Evolutionary conservation across 768 basidiomycete genomes (phyloP).

Genomic region (Pleurotus pulmonarius): DNA sequence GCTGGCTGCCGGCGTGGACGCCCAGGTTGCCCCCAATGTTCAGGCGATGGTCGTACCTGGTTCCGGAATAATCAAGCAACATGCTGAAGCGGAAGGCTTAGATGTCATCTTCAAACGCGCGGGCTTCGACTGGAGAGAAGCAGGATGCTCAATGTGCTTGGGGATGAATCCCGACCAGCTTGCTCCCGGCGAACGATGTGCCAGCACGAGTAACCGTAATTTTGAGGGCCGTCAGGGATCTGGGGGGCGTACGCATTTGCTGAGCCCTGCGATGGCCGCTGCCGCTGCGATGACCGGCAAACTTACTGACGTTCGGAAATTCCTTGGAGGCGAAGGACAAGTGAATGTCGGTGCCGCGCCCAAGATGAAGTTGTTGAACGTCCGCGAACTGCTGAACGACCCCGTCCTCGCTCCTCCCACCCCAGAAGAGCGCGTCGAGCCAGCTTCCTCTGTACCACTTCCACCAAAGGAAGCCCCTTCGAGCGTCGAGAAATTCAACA

Average conservation of each 20-base stretch:
- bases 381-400: slow-evolving; percentile 76
- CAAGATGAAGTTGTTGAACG: slow-evolving; percentile 67
- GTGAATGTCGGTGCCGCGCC: slow-evolving; percentile 39
- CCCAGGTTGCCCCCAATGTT: slow-evolving; percentile 70
- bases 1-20: slow-evolving; percentile 66
- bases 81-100: slow-evolving; percentile 87
- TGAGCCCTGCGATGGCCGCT: slow-evolving; percentile 91
- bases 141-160: slow-evolving; percentile 94
- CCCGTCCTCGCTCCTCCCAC: slow-evolving; percentile 54
- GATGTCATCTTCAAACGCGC: slow-evolving; percentile 85
- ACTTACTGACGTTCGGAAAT: slow-evolving; percentile 80
- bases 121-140: slow-evolving; percentile 94
- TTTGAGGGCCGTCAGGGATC: slow-evolving; percentile 89
- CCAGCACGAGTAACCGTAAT: slow-evolving; percentile 91
- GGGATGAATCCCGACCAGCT: slow-evolving; percentile 96
- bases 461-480: slow-evolving; percentile 42
- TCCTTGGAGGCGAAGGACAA: slow-evolving; percentile 47
- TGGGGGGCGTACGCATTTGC: slow-evolving; percentile 84
- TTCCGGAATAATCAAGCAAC: slow-evolving; percentile 86
- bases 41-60: slow-evolving; percentile 92
- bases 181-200: slow-evolving; percentile 78
- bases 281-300: slow-evolving; percentile 86
- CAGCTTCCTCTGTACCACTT: slow-evolving; percentile 28
- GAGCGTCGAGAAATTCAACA: slow-evolving; percentile 57
- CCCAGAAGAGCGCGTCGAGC: slow-evolving; percentile 31